These are phyloP conservation scores for Hanseniaspora nectarophila DNA, from an alignment of 805 yeast species.

Conservation along the genomic window DNA sequence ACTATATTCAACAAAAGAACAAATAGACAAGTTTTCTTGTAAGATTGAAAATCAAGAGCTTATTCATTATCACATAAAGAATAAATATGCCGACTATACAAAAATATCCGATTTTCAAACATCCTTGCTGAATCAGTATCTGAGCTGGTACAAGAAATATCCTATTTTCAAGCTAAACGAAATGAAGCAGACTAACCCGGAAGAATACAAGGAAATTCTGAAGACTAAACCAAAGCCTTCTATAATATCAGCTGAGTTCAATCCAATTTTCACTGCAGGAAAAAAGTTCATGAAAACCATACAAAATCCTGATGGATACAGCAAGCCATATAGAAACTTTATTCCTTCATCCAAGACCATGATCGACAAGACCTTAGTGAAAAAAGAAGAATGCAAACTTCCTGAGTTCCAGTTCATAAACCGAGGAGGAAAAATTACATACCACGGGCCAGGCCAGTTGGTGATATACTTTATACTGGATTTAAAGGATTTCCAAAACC, in stretches of 20 bases:
- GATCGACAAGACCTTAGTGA: constrained; percentile 23
- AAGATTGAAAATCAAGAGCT: constrained; percentile 2
- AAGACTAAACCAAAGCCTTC: constrained; percentile 50
- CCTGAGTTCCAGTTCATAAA: constrained; percentile 61
- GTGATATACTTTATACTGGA: constrained; percentile 75
- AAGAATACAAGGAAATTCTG: constrained; percentile 34
- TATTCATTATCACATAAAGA: constrained; percentile 6
- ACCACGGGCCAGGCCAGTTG: constrained; percentile 92
- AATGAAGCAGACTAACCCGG: constrained; percentile 35
- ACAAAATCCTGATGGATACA: constrained; percentile 19
- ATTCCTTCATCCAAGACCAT: constrained; percentile 1
- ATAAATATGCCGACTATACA: constrained; percentile 5
- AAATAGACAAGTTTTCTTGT: background rate
- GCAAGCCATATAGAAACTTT: constrained; percentile 7
- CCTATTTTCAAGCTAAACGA: constrained; percentile 31
- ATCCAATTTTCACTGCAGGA: constrained; percentile 85
- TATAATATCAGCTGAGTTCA: constrained; percentile 70
- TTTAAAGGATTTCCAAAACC: constrained; percentile 43
- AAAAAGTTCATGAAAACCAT: constrained; percentile 56
- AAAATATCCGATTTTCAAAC: background rate
- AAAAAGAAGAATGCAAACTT: constrained; percentile 16
- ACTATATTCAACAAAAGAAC: background rate
- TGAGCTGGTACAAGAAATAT: constrained; percentile 26
- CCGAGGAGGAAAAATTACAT: constrained; percentile 93
- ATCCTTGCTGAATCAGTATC: background rate